Conservation (phyloP, 31 red algal genomes). For the Asparagopsis taxiformis region DNA sequence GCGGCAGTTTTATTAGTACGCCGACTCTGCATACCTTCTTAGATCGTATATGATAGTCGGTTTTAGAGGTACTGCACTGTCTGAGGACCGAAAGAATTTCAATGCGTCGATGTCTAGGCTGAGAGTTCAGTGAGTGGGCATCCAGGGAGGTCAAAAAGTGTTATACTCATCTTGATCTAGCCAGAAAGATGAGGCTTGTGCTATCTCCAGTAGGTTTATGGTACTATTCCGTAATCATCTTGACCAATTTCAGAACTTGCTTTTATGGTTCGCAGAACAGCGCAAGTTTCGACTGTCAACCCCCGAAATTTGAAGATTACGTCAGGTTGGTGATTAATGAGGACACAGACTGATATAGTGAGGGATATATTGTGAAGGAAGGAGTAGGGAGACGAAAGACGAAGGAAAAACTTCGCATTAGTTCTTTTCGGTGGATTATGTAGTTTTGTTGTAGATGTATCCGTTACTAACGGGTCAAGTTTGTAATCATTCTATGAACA, state of each 20-base stretch:
- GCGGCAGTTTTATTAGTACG: background rate
- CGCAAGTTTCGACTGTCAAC: background rate
- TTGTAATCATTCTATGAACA: no score
- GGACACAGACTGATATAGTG: no score
- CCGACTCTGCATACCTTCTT: constrained; percentile 3
- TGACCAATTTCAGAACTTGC: background rate
- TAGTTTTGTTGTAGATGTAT: no score
- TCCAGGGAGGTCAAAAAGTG: background rate
- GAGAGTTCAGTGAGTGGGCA: background rate
- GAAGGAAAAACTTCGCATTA: no score
- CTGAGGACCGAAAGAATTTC: background rate
- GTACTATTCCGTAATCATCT: background rate
- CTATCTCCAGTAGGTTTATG: background rate
- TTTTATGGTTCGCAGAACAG: background rate
- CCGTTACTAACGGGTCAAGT: no score
- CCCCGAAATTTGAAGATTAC: background rate
- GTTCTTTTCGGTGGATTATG: no score
- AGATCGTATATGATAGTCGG: background rate
- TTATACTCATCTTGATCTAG: background rate
- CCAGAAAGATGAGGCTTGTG: background rate
- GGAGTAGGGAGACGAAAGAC: no score
- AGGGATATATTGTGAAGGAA: no score
- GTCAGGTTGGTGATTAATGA: no score
- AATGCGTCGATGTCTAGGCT: background rate
- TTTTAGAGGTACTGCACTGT: background rate